These are phyloP conservation scores for Penicillium fimorum DNA, from an alignment of 495 filamentous ascomycete species.

Conservation along the genomic window DNA sequence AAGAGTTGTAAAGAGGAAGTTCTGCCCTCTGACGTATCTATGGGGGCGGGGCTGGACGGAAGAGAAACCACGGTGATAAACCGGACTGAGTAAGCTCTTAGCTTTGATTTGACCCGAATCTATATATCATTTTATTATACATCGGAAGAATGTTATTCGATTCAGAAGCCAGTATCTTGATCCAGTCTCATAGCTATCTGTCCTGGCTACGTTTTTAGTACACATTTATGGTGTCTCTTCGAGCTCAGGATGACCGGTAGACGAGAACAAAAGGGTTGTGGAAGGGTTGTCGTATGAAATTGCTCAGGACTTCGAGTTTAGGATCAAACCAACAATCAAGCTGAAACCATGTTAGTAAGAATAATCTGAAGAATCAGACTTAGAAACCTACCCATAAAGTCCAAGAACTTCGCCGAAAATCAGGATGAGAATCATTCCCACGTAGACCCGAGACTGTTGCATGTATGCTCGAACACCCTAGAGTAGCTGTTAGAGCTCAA, in stretches of 20 bases:
- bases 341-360: conserved; percentile 36
- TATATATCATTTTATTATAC: conserved; percentile 21
- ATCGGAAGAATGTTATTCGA: conserved; percentile 12
- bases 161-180: conserved; percentile 12
- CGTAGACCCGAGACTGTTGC: conserved; percentile 91
- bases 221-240: background rate
- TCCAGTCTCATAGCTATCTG: conserved; percentile 2
- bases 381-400: conserved; percentile 78
- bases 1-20: conserved; percentile 20
- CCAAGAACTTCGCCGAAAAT: conserved; percentile 98
- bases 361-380: background rate
- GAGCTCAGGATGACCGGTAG: conserved; percentile 3
- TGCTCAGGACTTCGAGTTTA: conserved; percentile 50
- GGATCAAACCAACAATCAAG: conserved; percentile 57
- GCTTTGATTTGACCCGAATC: conserved; percentile 21
- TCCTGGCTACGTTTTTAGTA: background rate
- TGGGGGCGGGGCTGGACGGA: conserved; percentile 25
- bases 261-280: background rate
- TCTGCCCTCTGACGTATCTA: conserved; percentile 31
- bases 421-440: conserved; percentile 97
- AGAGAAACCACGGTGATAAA: conserved; percentile 29
- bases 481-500: conserved; percentile 24
- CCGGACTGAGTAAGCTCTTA: conserved; percentile 23
- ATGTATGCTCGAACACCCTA: conserved; percentile 90
- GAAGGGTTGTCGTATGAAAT: background rate